Base-by-base conservation (phyloP, 2,329 filamentous ascomycete species). In the Dactylonectria macrodidyma region DNA sequence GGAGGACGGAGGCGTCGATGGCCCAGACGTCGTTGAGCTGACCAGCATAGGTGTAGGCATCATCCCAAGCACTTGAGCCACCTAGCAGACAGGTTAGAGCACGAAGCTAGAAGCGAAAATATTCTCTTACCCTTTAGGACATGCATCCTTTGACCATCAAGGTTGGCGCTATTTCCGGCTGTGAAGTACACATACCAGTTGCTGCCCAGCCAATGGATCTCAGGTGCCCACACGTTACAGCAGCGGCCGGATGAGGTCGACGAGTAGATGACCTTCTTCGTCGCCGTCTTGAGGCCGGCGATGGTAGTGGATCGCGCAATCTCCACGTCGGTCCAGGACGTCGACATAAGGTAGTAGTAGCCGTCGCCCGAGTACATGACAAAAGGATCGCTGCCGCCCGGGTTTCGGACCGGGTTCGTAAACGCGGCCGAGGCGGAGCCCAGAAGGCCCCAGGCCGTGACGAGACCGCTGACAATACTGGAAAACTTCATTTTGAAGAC, bases 221-320 rank as follows among this genome's bases (percentile, higher is more conserved):
- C 87, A 2, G 87, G 87, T 0, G 87, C 87, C 87, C 87, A 89
- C 64, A 89, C 83, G 68, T 87, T 88, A 76, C 85, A 86, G 78
- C 84, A 85, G 16, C 85, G 79, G 47, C 78, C 78, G 7, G 86
- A 73, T n/a, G 81, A 84, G 6, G 77, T 79, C 59, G 86, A 84
- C 0, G 79, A 81, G 78, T 85, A 89, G 24, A 89, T 84, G 3
- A 79, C 72, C 68, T 86, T 87, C 44, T 81, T 84, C 48, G 84
- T 79, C 0, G 83, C 86, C 0, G 81, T 85, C 79, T 87, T 87
- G 36, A 90, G 77, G 0, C 86, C 87, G 26, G 84, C 82, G 16
- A 89, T 76, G 0, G 86, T 89, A 5, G 79, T 86, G 0, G 87
- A 82, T 2, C 86, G 81, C 1, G 86, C 84, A 52, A 89, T 83